Conservation (phyloP, 2,329 filamentous ascomycete species). For the Alternaria brassicicola region DNA sequence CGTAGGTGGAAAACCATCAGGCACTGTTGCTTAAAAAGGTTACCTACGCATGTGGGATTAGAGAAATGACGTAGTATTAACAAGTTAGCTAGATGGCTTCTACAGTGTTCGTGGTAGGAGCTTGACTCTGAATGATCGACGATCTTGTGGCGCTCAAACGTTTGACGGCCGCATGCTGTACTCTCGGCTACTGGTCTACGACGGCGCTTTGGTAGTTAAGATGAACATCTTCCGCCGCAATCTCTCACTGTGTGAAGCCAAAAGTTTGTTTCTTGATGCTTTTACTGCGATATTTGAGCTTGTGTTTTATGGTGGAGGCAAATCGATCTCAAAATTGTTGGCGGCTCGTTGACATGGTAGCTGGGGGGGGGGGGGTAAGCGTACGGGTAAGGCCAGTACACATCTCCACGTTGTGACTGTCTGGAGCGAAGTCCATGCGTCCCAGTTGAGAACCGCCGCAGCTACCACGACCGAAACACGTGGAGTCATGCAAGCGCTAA, state of each 20-base stretch:
- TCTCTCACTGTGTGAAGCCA: not conserved
- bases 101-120: too few relatives aligned
- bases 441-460: not conserved
- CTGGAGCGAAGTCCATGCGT: not conserved
- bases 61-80: too few relatives aligned
- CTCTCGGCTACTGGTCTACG: not conserved
- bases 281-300: not conserved
- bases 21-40: too few relatives aligned
- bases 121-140: not conserved
- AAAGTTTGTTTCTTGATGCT: not conserved
- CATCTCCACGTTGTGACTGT: slow-evolving; percentile 1
- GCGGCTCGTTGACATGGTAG: not conserved
- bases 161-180: not conserved
- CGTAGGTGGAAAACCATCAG: too few relatives aligned
- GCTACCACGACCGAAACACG: not conserved
- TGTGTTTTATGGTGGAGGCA: not conserved
- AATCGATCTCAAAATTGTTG: not conserved
- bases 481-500: not conserved
- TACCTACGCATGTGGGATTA: too few relatives aligned
- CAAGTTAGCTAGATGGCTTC: too few relatives aligned
- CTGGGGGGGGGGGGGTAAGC: not conserved
- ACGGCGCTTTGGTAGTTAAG: not conserved
- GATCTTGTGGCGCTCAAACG: not conserved
- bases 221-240: not conserved
- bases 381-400: not conserved